Conservation (phyloP, 306 rosid genomes). For the Pterocarpus santalinus region DNA sequence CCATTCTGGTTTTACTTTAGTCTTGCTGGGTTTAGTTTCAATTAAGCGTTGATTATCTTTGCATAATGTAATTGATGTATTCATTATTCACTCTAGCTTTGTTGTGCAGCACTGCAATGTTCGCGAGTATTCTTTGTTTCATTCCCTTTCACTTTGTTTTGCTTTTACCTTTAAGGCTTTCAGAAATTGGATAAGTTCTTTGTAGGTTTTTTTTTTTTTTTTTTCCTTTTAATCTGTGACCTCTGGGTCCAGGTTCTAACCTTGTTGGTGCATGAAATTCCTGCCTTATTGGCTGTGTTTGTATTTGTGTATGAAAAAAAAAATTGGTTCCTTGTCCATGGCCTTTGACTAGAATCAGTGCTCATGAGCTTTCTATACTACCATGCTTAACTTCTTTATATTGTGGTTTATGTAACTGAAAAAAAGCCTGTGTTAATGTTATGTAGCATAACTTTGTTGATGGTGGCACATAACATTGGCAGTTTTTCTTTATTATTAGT, state of each 20-base stretch:
- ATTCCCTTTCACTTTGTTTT: neutral
- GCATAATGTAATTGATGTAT: slow-evolving; percentile 2
- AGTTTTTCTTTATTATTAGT: neutral
- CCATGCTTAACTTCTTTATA: slow-evolving; percentile 19
- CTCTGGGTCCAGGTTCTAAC: neutral
- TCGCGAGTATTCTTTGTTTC: too few species aligned
- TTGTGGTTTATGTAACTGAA: slow-evolving; percentile 14
- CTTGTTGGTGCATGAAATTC: neutral
- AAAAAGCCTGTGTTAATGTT: slow-evolving; percentile 17
- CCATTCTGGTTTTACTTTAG: slow-evolving; percentile 23
- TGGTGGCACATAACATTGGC: slow-evolving; percentile 4
- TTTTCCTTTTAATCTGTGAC: neutral
- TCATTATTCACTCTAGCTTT: too few species aligned
- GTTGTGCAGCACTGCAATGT: too few species aligned
- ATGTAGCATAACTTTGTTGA: slow-evolving; percentile 11
- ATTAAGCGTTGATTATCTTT: slow-evolving; percentile 8
- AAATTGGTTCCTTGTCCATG: neutral
- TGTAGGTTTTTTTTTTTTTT: neutral
- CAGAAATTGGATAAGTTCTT: neutral
- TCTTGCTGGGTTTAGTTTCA: slow-evolving; percentile 10
- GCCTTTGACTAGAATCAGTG: slow-evolving; percentile 7
- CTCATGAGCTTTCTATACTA: neutral
- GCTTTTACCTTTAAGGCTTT: neutral
- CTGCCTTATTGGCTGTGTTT: neutral
- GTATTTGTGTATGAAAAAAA: neutral